Evolutionary conservation across 1,284 basidiomycete genomes (phyloP), one percentile per base, ranked within the genome.

Genomic region (Phaffia rhodozyma): DNA sequence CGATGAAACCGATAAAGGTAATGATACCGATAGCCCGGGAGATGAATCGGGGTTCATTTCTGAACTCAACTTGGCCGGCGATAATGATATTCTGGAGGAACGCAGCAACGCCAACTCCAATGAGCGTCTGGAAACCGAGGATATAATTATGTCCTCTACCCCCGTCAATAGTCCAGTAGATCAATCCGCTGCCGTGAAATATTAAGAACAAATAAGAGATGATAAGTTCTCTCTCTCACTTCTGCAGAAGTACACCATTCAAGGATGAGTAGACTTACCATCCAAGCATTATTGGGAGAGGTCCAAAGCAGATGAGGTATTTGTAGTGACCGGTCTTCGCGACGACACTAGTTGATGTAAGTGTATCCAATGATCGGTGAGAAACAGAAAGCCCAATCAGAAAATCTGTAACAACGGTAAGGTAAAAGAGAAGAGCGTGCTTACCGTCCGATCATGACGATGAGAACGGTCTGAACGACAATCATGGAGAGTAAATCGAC

Each of bases 11-110:
- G 53, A 53, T n/a, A 43, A 53, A 66, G 56, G 54, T 59, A 52
- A 66, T 29, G 13, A 52, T 34, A 13, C 60, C 65, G 7, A 66
- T 47, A 20, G 34, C 65, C 30, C 57, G 57, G 2, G 65, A 68
- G 60, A 77, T 73, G 25, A 74, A 65, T 61, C 68, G 70, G 3
- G 75, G 76, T 55, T 72, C 69, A 5, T 60, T 63, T 56, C 68
- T 69, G 55, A 75, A 67, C 47, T 75, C 74, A 61, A 71, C 72
- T 62, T 77, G 75, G 13, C 73, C 71, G 13, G 71, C 70, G 34
- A 56, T 23, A 16, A 62, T 48, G 52, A 56, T 32, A 9, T 61
- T 57, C 34, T 65, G 64, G 16, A 65, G 55, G 60, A 65, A 65
- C 5, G 25, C 30, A 4, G 64, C 64, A 23, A 61, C 72, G 18